These are phyloP conservation scores for Brasenia schreberi DNA, from an alignment of 164 flowering plant genomes.

Conservation along the genomic window DNA sequence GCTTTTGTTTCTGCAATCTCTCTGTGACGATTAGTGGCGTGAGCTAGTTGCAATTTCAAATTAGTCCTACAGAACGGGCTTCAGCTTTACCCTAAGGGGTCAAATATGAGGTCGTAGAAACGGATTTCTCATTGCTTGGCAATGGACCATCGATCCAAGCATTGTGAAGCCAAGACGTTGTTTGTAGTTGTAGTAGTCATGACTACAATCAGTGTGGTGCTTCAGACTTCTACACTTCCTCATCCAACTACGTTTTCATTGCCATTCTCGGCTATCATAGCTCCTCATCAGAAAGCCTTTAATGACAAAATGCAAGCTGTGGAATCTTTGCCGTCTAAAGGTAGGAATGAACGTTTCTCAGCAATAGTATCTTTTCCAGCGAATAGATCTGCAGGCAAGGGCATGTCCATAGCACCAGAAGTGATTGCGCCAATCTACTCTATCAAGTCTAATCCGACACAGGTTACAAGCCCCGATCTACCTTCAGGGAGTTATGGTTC, in stretches of 20 bases:
- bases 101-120: neutral
- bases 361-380: neutral
- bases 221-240: neutral
- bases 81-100: neutral
- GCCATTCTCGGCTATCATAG: neutral
- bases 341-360: neutral
- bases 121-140: neutral
- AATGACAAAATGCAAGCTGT: neutral
- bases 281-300: neutral
- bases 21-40: neutral
- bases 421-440: neutral
- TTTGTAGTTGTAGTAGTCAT: neutral
- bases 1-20: neutral
- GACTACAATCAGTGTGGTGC: constrained; percentile 1
- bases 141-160: neutral
- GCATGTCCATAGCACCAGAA: neutral
- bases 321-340: neutral
- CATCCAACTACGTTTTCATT: neutral
- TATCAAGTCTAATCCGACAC: neutral
- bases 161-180: neutral
- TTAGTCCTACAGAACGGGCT: neutral
- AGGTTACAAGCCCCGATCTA: neutral
- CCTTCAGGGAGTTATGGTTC: neutral
- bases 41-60: neutral
- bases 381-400: neutral